Percentiles rank a stretch among this genome's conserved stretches.
Conservation (phyloP, 2,329 filamentous ascomycete species). For the Alternaria sp. region DNA sequence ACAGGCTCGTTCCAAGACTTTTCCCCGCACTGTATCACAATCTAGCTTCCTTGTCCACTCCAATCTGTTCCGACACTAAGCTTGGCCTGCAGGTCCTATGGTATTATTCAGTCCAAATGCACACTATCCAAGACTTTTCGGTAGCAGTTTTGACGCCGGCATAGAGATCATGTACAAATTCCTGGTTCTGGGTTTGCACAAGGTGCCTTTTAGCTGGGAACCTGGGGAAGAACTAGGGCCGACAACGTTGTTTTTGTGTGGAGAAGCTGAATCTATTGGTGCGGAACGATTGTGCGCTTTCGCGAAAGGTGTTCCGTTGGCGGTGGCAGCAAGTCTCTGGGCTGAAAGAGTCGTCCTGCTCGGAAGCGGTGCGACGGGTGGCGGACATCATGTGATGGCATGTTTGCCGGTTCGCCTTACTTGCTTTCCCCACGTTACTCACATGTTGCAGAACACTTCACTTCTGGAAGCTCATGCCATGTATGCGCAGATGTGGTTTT, state of each 20-base stretch:
- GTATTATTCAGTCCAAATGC: neutral
- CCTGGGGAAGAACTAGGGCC: conserved; percentile 14
- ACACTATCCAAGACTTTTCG: conserved; percentile 17
- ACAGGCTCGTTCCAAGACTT: conserved; percentile 26
- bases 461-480: neutral
- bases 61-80: conserved; percentile 4
- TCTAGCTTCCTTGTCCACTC: conserved; percentile 3
- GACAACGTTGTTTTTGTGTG: conserved; percentile 6
- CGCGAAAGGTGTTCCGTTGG: conserved; percentile 1
- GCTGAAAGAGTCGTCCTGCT: neutral
- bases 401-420: neutral
- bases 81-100: conserved; percentile 26
- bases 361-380: conserved; percentile 14
- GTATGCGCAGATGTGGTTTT: neutral
- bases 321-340: neutral
- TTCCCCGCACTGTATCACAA: conserved; percentile 37
- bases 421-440: neutral
- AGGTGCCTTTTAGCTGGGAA: conserved; percentile 2
- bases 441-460: neutral
- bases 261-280: neutral
- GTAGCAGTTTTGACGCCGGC: conserved; percentile 13
- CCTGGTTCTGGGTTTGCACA: neutral
- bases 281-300: neutral
- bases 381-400: conserved; percentile 2
- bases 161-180: neutral